Evolutionary conservation across 805 yeast species (phyloP).

Genomic region (Ogataea trehalophila): DNA sequence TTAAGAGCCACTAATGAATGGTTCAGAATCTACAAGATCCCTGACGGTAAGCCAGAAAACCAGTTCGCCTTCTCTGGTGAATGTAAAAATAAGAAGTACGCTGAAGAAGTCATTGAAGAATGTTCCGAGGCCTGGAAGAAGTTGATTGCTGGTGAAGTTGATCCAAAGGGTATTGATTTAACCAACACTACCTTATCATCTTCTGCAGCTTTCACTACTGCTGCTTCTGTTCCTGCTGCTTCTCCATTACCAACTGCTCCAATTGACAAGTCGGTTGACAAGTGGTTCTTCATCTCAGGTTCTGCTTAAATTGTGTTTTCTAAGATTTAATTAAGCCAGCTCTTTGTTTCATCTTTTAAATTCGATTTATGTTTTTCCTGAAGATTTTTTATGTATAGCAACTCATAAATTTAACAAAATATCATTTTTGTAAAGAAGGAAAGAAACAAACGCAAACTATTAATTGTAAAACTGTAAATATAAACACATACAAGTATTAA

Average conservation of each 20-base stretch:
- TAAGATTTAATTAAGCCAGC: not conserved
- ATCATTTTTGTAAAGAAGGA: no score
- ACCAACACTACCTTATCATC: constrained; percentile 67
- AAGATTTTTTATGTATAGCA: not conserved
- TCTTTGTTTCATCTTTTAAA: not conserved
- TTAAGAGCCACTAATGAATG: constrained; percentile 93
- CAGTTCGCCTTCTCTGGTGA: constrained; percentile 96
- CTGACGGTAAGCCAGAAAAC: constrained; percentile 97
- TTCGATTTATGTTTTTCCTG: not conserved
- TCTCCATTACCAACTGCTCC: constrained; percentile 79
- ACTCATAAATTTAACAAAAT: no score
- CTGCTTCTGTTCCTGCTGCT: constrained; percentile 62
- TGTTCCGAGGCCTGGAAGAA: constrained; percentile 81
- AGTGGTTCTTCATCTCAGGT: constrained; percentile 97
- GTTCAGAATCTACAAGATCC: constrained; percentile 97
- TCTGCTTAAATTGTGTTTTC: constrained; percentile 32
- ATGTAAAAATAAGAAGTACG: constrained; percentile 81
- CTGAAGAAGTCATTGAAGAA: constrained; percentile 77
- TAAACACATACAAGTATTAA: no score
- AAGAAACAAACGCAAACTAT: not conserved
- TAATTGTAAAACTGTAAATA: not conserved
- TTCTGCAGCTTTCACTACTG: constrained; percentile 49
- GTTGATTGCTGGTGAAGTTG: constrained; percentile 59
- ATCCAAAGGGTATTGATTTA: constrained; percentile 64
- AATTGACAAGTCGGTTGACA: constrained; percentile 93